A percentile compares a stretch with the other conserved stretches of the same genome.
These are phyloP conservation scores for Lipomyces yamadae DNA, from an alignment of 805 yeast genomes.

Conservation along the genomic window DNA sequence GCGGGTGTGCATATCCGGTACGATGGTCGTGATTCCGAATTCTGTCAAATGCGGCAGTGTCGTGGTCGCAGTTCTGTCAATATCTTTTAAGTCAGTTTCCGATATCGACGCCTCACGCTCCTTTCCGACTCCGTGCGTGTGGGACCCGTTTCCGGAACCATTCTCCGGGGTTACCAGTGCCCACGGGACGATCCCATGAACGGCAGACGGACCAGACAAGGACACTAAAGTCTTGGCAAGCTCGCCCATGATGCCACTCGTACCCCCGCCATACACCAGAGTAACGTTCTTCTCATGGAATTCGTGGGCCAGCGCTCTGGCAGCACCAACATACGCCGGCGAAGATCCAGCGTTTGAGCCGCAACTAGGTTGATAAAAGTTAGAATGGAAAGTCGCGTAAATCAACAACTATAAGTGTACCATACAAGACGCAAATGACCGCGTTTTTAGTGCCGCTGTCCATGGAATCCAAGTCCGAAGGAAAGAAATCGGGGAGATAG, in stretches of 20 bases:
- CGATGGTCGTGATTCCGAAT: constrained; percentile 81
- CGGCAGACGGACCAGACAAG: constrained; percentile 43
- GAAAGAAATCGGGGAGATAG: too few relatives aligned
- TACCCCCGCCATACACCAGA: constrained; percentile 87
- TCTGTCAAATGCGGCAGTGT: neutral
- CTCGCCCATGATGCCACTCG: constrained; percentile 50
- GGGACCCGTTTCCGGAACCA: constrained; percentile 45
- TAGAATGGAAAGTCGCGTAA: neutral
- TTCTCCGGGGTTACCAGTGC: constrained; percentile 79
- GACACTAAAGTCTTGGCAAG: constrained; percentile 38
- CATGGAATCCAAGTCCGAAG: neutral
- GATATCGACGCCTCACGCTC: constrained; percentile 46
- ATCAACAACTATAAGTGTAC: neutral
- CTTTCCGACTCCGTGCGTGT: constrained; percentile 13
- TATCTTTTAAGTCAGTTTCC: neutral
- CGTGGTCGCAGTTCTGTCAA: neutral
- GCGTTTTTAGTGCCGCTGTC: neutral
- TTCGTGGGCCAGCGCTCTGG: constrained; percentile 62
- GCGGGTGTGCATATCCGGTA: constrained; percentile 87
- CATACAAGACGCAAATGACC: neutral
- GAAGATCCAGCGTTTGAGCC: constrained; percentile 78
- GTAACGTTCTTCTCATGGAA: constrained; percentile 69
- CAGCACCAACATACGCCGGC: constrained; percentile 55
- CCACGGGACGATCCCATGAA: constrained; percentile 85
- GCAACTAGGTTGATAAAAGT: constrained; percentile 48